A percentile compares a stretch with the other conserved stretches of the same genome.
Evolutionary conservation across 2,329 filamentous ascomycete species (phyloP).

Genomic region (Hysterium pulicare): DNA sequence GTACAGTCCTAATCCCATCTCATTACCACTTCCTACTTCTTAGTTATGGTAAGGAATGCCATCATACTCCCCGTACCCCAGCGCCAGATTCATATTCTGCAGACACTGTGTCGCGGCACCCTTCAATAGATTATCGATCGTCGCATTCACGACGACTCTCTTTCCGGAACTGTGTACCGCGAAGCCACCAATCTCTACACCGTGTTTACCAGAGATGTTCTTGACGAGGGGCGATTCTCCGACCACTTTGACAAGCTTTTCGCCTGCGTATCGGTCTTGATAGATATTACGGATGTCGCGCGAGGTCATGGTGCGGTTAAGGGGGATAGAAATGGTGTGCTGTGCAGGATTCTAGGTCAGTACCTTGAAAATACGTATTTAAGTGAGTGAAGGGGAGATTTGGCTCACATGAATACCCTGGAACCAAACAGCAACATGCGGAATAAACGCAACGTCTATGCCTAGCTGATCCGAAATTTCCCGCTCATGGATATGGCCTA

Average conservation of each 20-base stretch:
- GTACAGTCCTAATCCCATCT: no score
- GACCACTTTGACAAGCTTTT: conserved; percentile 89
- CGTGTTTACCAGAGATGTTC: conserved; percentile 78
- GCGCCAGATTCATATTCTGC: conserved; percentile 92
- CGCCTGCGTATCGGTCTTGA: conserved; percentile 92
- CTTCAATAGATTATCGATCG: conserved; percentile 92
- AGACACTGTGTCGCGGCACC: conserved; percentile 90
- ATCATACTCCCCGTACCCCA: conserved; percentile 84
- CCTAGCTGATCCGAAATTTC: conserved; percentile 82
- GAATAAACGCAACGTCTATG: conserved; percentile 75
- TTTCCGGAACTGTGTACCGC: conserved; percentile 87
- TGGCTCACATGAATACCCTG: conserved; percentile 72
- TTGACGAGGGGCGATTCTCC: conserved; percentile 86
- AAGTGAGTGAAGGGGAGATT: no score
- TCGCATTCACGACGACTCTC: conserved; percentile 89
- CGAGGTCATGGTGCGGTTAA: conserved; percentile 81
- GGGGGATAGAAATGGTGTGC: conserved; percentile 85
- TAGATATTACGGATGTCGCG: conserved; percentile 92
- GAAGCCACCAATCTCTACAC: conserved; percentile 91
- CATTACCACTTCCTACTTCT: no score
- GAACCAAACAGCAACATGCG: conserved; percentile 96
- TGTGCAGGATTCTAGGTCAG: no score
- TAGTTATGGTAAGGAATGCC: conserved; percentile 70
- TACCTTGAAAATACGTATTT: no score
- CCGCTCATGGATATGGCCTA: conserved; percentile 90